Base-by-base conservation (phyloP, 352 stramenopile species). In the Phytopythium aichiense region DNA sequence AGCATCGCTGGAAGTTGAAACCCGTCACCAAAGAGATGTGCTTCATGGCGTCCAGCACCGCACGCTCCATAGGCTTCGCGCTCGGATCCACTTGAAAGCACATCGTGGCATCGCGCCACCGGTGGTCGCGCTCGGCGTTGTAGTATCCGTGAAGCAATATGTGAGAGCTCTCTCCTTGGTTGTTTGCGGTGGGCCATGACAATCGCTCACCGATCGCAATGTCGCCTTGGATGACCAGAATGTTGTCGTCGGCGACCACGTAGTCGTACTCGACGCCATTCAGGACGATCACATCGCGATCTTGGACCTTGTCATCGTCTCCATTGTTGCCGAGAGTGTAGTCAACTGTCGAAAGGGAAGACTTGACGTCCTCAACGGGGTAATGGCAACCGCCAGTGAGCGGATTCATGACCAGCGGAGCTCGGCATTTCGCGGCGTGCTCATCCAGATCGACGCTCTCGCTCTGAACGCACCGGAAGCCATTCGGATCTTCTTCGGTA, bases 251-350 rank as follows among this genome's bases (percentile, higher is more conserved):
- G 0, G 79, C 73, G 31, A 92, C 69, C 31, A 92, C 84, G 55
- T 89, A 92, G 68, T 89, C 79, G 61, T 92, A 90, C 70, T 94
- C 85, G 49, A 92, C 87, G 31, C 85, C 85, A 22, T 87, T 87
- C 56, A 91, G 87, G 43, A 89, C 50, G 28, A 94, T 78, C 2
- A 66, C 55, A 60, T 79, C 20, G 42, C 35, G 56, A 22, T 61
- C 52, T 43, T 66, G 43, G 25, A 92, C 55, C 59, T 77, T 22
- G 31, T 48, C 60, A 25, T 60, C 52, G 33, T 67, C 71, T 52
- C 69, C 53, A 60, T 64, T 25, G 58, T 49, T 48, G 46, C 38
- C 22, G 4, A 43, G 25, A n/a, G 48, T 58, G 52, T 48, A 46
- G 30, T 22, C 13, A 12, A 12, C 66, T 52, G 35, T 46, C 49